A percentile compares a stretch with the other conserved stretches of the same genome.
Evolutionary conservation across 139 green algal species (phyloP).

Genomic region (Coelastrella sp.): DNA sequence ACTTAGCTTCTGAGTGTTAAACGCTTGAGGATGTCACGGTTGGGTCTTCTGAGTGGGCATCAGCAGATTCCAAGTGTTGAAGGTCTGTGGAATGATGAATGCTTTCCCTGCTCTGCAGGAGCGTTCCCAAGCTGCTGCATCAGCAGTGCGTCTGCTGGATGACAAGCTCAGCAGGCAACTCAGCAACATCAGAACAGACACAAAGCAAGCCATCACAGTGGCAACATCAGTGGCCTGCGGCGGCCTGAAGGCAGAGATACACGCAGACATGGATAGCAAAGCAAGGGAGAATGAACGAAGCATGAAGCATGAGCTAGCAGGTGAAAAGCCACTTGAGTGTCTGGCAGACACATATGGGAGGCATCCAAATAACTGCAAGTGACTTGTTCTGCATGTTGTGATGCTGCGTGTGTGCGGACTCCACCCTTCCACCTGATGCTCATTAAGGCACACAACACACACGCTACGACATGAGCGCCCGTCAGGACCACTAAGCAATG

Average conservation of each 20-base stretch:
- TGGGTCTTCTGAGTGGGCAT: no score
- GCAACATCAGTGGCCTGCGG: background rate
- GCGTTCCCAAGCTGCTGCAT: background rate
- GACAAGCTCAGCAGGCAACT: background rate
- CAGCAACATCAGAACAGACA: constrained; percentile 8
- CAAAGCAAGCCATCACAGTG: constrained; percentile 17
- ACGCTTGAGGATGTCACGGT: no score
- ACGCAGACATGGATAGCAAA: background rate
- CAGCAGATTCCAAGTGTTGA: no score
- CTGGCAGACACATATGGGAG: no score
- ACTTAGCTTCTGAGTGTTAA: no score
- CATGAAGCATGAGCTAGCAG: background rate
- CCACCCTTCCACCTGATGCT: background rate
- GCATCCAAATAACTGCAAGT: no score
- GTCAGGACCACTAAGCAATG: no score
- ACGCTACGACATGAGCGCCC: no score
- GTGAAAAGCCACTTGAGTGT: background rate
- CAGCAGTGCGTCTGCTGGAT: background rate
- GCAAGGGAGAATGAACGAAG: background rate
- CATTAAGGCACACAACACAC: no score
- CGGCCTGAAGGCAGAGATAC: constrained; percentile 6
- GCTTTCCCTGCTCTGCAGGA: background rate
- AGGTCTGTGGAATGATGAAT: no score
- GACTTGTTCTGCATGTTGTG: no score
- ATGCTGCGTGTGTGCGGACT: background rate